Conservation (phyloP, 139 green algal species). For the Tetradesmus lagerheimii region DNA sequence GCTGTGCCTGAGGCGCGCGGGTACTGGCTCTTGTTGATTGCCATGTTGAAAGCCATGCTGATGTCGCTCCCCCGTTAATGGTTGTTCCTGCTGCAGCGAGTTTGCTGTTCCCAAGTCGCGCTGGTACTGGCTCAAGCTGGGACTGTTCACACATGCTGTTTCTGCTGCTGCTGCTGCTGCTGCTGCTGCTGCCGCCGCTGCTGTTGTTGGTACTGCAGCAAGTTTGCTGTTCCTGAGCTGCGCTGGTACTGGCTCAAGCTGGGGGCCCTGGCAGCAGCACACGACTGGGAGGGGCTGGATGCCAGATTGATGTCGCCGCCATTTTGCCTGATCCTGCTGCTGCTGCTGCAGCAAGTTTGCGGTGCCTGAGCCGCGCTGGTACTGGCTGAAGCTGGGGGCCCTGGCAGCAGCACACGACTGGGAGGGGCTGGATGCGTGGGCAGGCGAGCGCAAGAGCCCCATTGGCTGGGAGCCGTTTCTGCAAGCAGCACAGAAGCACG, state of each 20-base stretch:
- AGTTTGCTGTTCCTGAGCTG: slow-evolving; percentile 66
- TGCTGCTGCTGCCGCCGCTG: no score
- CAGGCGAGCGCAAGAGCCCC: slow-evolving; percentile 43
- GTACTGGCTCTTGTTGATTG: slow-evolving; percentile 61
- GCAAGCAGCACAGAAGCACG: slow-evolving; percentile 57
- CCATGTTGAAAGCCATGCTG: slow-evolving; percentile 20
- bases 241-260: slow-evolving; percentile 59
- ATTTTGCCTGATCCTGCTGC: no score
- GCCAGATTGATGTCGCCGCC: no score
- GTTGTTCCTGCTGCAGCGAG: no score
- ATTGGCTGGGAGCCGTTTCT: slow-evolving; percentile 75
- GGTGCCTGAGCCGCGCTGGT: slow-evolving; percentile 66
- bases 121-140: slow-evolving; percentile 64
- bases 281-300: slow-evolving; percentile 64
- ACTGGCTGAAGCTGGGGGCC: slow-evolving; percentile 33
- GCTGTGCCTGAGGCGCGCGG: slow-evolving; percentile 64
- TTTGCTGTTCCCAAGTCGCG: no score
- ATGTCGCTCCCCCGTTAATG: no score
- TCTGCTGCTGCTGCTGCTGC: background rate
- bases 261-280: background rate
- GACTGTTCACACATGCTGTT: background rate
- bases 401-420: slow-evolving; percentile 60
- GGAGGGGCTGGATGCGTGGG: slow-evolving; percentile 36
- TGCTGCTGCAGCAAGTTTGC: slow-evolving; percentile 57
- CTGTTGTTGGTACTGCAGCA: slow-evolving; percentile 35